These are phyloP conservation scores for Xylariaceae sp. DNA, from an alignment of 2,329 filamentous ascomycete genomes.

Conservation along the genomic window DNA sequence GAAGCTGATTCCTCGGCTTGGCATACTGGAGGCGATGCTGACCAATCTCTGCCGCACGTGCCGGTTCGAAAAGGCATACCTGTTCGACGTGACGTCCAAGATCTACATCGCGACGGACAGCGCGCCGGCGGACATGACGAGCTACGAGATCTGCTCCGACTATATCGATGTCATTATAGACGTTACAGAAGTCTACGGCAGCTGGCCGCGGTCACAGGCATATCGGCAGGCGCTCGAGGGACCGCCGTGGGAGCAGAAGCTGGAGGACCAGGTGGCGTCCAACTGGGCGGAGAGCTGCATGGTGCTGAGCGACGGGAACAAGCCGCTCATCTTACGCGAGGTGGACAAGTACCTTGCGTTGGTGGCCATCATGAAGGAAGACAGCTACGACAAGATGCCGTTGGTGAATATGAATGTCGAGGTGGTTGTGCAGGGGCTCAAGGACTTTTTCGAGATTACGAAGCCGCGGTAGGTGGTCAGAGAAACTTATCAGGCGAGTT, in stretches of 20 bases:
- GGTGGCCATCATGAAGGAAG: constrained; percentile 82
- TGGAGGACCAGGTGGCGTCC: constrained; percentile 62
- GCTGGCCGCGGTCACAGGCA: constrained; percentile 55
- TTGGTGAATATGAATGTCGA: constrained; percentile 84
- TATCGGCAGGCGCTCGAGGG: constrained; percentile 54
- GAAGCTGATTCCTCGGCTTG: constrained; percentile 89
- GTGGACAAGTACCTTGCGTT: constrained; percentile 71
- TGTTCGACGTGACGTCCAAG: constrained; percentile 96
- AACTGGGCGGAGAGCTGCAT: constrained; percentile 63
- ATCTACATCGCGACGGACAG: constrained; percentile 98
- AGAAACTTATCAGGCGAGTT: not conserved
- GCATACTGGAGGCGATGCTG: constrained; percentile 87
- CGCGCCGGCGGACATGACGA: constrained; percentile 86
- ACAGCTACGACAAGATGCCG: constrained; percentile 76
- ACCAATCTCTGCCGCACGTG: constrained; percentile 91
- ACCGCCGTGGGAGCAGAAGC: constrained; percentile 53
- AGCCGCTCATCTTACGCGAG: constrained; percentile 63
- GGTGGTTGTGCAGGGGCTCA: constrained; percentile 71
- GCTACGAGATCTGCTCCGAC: constrained; percentile 97
- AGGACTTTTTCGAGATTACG: constrained; percentile 72
- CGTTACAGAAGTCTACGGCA: constrained; percentile 89
- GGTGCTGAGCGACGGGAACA: constrained; percentile 58
- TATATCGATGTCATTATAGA: constrained; percentile 99
- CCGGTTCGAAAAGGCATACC: constrained; percentile 94
- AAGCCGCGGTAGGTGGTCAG: constrained; percentile 40